A percentile compares a stretch with the other conserved stretches of the same genome.
phyloP scores from a whole-genome alignment of 108 stramenopile species.

The Skeletonema menzelii region DNA sequence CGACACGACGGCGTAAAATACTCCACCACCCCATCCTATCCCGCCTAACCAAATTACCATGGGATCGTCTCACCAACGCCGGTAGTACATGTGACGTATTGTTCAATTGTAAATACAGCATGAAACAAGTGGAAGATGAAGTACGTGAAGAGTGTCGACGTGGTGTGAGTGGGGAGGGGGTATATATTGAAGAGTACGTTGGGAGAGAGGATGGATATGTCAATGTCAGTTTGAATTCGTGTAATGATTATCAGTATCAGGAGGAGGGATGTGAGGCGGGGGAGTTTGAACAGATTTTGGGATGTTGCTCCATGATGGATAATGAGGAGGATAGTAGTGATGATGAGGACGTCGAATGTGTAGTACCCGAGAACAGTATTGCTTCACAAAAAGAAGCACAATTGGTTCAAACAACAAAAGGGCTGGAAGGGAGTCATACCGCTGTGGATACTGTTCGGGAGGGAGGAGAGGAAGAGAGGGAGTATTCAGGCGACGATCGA shows the following conservation, averaged over 20 bases:
- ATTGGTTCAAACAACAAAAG: not conserved
- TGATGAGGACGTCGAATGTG: conserved; percentile 3
- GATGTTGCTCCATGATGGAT: conserved; percentile 47
- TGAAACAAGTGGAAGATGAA: conserved; percentile 53
- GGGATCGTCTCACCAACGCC: conserved; percentile 31
- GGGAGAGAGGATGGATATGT: conserved; percentile 5
- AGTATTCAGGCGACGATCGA: not conserved
- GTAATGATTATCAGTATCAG: conserved; percentile 5
- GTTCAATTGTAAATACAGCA: conserved; percentile 51
- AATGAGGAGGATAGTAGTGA: conserved; percentile 18
- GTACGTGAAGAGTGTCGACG: conserved; percentile 35
- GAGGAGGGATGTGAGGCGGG: conserved; percentile 12
- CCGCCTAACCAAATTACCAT: conserved; percentile 37
- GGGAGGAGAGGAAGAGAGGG: not conserved
- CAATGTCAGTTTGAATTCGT: conserved; percentile 6
- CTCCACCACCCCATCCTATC: conserved; percentile 38
- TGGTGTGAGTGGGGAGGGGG: not conserved
- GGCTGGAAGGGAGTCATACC: not conserved
- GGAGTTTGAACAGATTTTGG: conserved; percentile 32
- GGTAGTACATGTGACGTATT: conserved; percentile 35
- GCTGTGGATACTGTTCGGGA: not conserved
- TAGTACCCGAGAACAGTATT: not conserved
- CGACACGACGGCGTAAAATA: conserved; percentile 1
- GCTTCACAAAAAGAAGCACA: not conserved
- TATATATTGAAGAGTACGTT: not conserved